Percentiles rank a stretch among this genome's conserved stretches.
phyloP scores from a whole-genome alignment of 805 yeast genomes.

The Ogataea sp. region DNA sequence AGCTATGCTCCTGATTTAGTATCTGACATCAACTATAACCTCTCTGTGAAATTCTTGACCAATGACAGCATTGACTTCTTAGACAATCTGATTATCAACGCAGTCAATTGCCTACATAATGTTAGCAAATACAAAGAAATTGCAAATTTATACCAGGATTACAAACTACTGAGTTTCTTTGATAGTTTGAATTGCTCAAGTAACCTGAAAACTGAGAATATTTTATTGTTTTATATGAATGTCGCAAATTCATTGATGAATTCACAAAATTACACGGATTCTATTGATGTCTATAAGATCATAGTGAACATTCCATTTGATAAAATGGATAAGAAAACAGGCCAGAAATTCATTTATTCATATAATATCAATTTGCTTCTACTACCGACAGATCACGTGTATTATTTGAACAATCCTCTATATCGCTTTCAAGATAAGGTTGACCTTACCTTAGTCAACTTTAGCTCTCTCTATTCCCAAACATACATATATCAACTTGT shows the following conservation, averaged over 20 bases:
- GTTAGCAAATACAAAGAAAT: conserved; percentile 1
- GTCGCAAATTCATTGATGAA: conserved; percentile 13
- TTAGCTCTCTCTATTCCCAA: conserved; percentile 3
- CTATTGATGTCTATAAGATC: conserved; percentile 12
- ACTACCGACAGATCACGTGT: background rate
- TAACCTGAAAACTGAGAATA: conserved; percentile 2
- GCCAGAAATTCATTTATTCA: conserved; percentile 1
- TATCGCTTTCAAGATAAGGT: too few relatives aligned
- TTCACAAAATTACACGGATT: conserved; percentile 7
- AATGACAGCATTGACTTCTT: too few relatives aligned
- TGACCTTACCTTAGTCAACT: conserved; percentile 9
- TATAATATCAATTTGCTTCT: background rate
- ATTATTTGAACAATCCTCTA: background rate
- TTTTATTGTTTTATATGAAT: conserved; percentile 11
- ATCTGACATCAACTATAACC: too few relatives aligned
- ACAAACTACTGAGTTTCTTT: conserved; percentile 3
- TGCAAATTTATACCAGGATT: conserved; percentile 1
- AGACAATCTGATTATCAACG: conserved; percentile 4
- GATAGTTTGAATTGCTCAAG: conserved; percentile 8
- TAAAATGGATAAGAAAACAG: background rate
- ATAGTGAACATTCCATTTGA: conserved; percentile 11
- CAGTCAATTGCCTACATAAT: conserved; percentile 4
- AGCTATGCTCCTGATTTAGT: background rate
- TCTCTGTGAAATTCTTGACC: too few relatives aligned
- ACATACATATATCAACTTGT: conserved; percentile 3